Evolutionary conservation across 441 rosid genomes (phyloP), one percentile per base, ranked within the genome.

Genomic region (Croton setiger): DNA sequence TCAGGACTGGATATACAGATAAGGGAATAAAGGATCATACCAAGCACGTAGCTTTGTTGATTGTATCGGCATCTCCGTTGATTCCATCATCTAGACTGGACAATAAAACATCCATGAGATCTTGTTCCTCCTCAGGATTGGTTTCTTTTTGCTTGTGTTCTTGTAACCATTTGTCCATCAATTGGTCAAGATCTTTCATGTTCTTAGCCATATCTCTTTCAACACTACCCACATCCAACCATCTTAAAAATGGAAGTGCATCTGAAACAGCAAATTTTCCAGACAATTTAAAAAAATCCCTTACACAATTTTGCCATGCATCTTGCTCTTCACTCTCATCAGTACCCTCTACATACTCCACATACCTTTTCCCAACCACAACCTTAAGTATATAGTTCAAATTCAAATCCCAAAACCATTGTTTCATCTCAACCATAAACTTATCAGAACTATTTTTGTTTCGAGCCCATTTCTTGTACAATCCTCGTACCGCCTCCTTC

Each of bases 91-190:
- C 69, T 7, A 75, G 63, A 41, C 44, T 74, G 20, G 43, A 67
- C 13, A 85, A 44, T 79, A 83, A 62, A 59, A 68, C 53, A 69
- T 75, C 82, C 75, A 81, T 78, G 80, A 81, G 76, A 60, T 71
- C 82, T 31, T 66, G 60, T 35, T 80, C 78, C 43, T 31, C 23
- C 7, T 37, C 62, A 0, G 14, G 17, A 27, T 27, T 27, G 31
- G 31, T 27, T 27, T 27, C 2, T 2, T 27, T 27, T 27, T 27
- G 31, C 31, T 27, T 27, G 31, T 27, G 31, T 27, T 27, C 31
- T 27, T 27, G 31, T 27, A 27, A 27, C 31, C 31, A 27, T 27
- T 27, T 27, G 31, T 27, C 31, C 31, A 27, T 27, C 31, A 27
- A 27, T 27, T 27, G 31, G 31, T 27, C 31, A 27, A 27, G 31